Evolutionary conservation across 2,329 filamentous ascomycete species (phyloP).

Genomic region (Alternaria panax): DNA sequence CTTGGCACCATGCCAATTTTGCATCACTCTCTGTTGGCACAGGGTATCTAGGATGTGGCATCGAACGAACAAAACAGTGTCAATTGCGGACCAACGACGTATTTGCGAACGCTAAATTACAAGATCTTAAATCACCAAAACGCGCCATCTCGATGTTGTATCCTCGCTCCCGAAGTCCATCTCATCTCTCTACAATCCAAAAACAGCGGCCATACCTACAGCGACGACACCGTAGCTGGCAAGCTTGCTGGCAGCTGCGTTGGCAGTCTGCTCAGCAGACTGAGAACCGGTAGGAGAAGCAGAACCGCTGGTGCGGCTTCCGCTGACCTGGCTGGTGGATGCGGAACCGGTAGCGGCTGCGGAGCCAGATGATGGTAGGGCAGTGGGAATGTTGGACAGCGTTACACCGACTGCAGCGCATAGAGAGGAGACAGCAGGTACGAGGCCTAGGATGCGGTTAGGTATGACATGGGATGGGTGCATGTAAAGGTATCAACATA

Average conservation of each 20-base stretch:
- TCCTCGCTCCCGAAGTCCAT: neutral
- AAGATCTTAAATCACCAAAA: neutral
- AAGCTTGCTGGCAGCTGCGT: conserved; percentile 30
- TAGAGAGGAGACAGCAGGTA: conserved; percentile 35
- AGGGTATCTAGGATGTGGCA: neutral
- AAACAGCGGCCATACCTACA: conserved; percentile 30
- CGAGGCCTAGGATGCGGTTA: conserved; percentile 20
- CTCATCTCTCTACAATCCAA: conserved; percentile 28
- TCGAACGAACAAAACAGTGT: neutral
- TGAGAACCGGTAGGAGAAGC: conserved; percentile 10
- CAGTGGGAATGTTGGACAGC: conserved; percentile 31
- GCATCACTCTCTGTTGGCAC: neutral
- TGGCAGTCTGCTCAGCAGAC: conserved; percentile 17
- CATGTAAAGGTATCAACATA: conserved; percentile 36
- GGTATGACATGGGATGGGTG: neutral
- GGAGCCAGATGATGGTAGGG: conserved; percentile 6
- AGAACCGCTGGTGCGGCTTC: conserved; percentile 6
- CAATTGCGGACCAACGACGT: neutral
- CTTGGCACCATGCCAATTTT: neutral
- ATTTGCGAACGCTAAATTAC: neutral
- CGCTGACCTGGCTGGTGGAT: conserved; percentile 8
- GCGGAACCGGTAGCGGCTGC: conserved; percentile 9
- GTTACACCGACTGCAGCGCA: conserved; percentile 40
- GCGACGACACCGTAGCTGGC: conserved; percentile 35
- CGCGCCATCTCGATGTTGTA: neutral